A percentile compares a stretch with the other conserved stretches of the same genome.
Conservation (phyloP, 176 grass and related monocot species). For the Oryza brachyantha region DNA sequence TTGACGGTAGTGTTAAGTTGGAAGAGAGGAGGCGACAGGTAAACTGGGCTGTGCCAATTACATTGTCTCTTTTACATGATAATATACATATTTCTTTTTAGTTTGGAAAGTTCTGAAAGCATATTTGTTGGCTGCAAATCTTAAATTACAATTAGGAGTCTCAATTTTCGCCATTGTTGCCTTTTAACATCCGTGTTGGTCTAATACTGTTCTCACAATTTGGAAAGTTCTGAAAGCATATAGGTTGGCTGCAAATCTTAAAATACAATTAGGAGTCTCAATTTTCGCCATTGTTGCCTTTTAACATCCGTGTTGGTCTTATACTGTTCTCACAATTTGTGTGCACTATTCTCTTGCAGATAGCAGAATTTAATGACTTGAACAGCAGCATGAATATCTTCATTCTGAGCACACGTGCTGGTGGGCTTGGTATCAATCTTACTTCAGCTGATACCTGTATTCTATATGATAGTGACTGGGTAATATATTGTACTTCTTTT, state of each 20-base stretch:
- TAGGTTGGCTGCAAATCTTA: not conserved
- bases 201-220: not conserved
- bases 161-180: not conserved
- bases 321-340: not conserved
- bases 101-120: not conserved
- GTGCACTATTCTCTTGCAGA: conserved; percentile 39
- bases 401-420: conserved; percentile 87
- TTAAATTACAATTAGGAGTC: not conserved
- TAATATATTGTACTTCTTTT: conserved; percentile 9
- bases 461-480: conserved; percentile 94
- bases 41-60: conserved; percentile 21
- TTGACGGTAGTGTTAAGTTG: conserved; percentile 82
- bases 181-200: not conserved
- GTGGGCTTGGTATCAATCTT: conserved; percentile 93
- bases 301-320: not conserved
- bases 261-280: not conserved
- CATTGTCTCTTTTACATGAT: conserved; percentile 11
- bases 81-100: not conserved
- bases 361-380: conserved; percentile 82
- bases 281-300: not conserved
- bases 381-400: conserved; percentile 69
- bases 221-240: not conserved
- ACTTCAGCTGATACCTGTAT: conserved; percentile 91
- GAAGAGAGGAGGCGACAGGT: conserved; percentile 74
- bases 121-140: not conserved